Conservation (phyloP, 495 filamentous ascomycete species). For the Xylaria curta region DNA sequence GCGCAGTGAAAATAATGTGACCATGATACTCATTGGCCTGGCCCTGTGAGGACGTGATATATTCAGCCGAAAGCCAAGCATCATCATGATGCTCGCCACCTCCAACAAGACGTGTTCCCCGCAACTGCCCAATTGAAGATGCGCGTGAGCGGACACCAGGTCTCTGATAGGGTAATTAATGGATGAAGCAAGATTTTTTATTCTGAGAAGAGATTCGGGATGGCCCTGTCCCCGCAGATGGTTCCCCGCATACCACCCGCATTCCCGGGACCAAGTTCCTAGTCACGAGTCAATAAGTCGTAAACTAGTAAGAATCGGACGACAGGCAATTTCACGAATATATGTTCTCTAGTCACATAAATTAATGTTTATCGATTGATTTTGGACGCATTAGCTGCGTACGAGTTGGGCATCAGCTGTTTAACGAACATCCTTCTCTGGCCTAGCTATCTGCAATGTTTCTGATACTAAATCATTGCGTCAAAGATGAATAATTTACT, state of each 20-base stretch:
- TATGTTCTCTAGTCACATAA: background rate
- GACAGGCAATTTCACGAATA: background rate
- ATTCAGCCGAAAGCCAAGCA: slow-evolving; percentile 14
- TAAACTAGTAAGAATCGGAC: background rate
- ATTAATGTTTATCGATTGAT: background rate
- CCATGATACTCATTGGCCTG: background rate
- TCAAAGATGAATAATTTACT: slow-evolving; percentile 24
- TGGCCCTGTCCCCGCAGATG: slow-evolving; percentile 4
- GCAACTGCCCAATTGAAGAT: background rate
- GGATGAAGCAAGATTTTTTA: slow-evolving; percentile 5
- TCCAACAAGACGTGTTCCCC: background rate
- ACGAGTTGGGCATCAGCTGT: background rate
- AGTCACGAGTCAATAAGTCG: background rate
- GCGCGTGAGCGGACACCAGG: background rate
- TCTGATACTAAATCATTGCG: background rate
- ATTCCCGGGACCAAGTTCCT: background rate
- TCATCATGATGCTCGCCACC: background rate
- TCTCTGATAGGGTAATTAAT: background rate
- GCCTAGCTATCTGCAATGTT: background rate
- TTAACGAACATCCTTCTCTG: background rate
- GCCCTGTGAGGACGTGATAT: background rate
- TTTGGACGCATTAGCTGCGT: background rate
- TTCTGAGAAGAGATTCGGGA: background rate
- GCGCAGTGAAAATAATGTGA: background rate
- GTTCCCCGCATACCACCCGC: slow-evolving; percentile 20